A percentile compares a stretch with the other conserved stretches of the same genome.
Conservation (phyloP, 352 stramenopile species). For the Pythium insidiosum region DNA sequence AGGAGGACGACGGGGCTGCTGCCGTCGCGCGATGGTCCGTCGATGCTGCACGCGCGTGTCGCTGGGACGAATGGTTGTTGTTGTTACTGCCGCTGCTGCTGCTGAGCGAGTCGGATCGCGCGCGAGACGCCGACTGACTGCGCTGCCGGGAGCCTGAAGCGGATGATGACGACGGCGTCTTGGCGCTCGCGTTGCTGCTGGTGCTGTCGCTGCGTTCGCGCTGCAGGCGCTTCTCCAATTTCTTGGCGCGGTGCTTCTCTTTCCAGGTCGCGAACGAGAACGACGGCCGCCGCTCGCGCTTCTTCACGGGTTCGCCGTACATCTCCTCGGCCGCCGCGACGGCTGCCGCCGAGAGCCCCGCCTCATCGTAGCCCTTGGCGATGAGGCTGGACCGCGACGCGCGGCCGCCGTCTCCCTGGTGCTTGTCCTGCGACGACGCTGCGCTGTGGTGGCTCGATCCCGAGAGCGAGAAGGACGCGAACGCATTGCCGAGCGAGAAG, state of each 20-base stretch:
- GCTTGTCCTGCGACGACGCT: conserved; percentile 5
- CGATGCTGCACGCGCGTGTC: too few relatives aligned
- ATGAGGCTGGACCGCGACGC: conserved; percentile 9
- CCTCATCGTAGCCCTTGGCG: conserved; percentile 12
- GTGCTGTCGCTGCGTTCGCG: conserved; percentile 11
- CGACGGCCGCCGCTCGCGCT: conserved; percentile 14
- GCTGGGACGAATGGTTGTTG: too few relatives aligned
- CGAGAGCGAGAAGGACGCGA: conserved; percentile 12
- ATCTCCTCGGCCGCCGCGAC: conserved; percentile 15
- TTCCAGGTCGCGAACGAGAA: conserved; percentile 21
- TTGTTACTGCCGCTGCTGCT: conserved; percentile 11
- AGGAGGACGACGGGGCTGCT: not conserved
- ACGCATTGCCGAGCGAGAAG: conserved; percentile 25
- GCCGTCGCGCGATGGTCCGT: too few relatives aligned
- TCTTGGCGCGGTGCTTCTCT: conserved; percentile 21
- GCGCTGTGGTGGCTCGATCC: too few relatives aligned
- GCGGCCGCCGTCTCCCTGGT: not conserved
- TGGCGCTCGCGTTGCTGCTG: conserved; percentile 1
- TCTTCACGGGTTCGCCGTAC: conserved; percentile 4
- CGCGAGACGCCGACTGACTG: too few relatives aligned
- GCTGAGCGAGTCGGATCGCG: not conserved
- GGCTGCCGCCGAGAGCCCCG: conserved; percentile 10
- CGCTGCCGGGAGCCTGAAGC: too few relatives aligned
- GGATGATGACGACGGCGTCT: not conserved
- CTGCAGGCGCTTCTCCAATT: conserved; percentile 11